phyloP scores from a whole-genome alignment of 306 rosid species.

The Fagus sylvatica region DNA sequence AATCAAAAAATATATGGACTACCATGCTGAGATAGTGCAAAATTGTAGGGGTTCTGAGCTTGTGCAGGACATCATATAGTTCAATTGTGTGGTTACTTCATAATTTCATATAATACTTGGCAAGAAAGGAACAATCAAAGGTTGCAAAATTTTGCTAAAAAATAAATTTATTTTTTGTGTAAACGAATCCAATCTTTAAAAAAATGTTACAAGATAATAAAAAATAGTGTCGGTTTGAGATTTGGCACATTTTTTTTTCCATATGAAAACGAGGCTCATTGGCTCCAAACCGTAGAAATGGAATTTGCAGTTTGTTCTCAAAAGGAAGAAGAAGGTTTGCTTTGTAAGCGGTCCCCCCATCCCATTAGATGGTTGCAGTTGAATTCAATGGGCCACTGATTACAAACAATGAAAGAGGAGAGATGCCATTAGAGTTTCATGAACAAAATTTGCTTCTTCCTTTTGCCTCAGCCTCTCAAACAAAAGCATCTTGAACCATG shows the following conservation, averaged over 20 bases:
- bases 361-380: neutral
- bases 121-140: neutral
- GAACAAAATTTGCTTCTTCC: neutral
- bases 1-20: too few relatives aligned
- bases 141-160: neutral
- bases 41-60: neutral
- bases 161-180: too few relatives aligned
- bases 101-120: neutral
- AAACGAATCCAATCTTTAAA: too few relatives aligned
- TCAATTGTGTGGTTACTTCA: neutral
- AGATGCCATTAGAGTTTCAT: neutral
- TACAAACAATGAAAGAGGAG: neutral
- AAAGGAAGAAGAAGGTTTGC: neutral
- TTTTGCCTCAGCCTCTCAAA: too few relatives aligned
- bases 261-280: too few relatives aligned
- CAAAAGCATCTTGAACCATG: too few relatives aligned
- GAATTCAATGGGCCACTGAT: neutral
- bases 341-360: neutral
- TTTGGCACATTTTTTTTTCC: too few relatives aligned
- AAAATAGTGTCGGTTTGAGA: too few relatives aligned
- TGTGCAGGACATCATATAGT: neutral
- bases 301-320: neutral
- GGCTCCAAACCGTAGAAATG: too few relatives aligned
- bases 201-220: too few relatives aligned
- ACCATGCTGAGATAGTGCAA: neutral